A percentile compares a stretch with the other conserved stretches of the same genome.
These are phyloP conservation scores for Bolboschoenoplectus hybrid DNA, from an alignment of 202 grass and related monocot genomes.

Conservation along the genomic window DNA sequence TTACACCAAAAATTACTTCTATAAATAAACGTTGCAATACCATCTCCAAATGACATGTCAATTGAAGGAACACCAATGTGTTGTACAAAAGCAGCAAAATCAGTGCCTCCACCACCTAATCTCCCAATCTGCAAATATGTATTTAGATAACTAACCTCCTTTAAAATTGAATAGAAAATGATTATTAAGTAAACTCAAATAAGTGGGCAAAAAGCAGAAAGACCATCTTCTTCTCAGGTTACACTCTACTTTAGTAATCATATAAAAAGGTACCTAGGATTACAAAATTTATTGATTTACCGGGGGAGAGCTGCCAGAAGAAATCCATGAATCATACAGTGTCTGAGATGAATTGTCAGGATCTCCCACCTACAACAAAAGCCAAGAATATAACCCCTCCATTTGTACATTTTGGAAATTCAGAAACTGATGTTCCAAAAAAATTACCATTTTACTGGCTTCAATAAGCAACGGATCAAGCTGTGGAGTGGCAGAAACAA, in stretches of 20 bases:
- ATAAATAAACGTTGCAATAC: conserved; percentile 33
- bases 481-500: conserved; percentile 63
- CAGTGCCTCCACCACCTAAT: conserved; percentile 71
- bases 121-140: conserved; percentile 56
- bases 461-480: conserved; percentile 70
- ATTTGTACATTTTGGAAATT: neutral
- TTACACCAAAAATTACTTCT: neutral
- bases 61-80: conserved; percentile 75
- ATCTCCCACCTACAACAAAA: conserved; percentile 71
- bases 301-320: conserved; percentile 45
- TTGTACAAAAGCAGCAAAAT: conserved; percentile 79
- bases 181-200: no score
- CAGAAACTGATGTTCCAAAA: neutral
- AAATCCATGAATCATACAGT: conserved; percentile 70
- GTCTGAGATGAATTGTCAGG: conserved; percentile 85
- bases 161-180: neutral
- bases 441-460: conserved; percentile 66
- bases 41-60: conserved; percentile 76
- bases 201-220: no score
- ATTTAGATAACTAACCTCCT: conserved; percentile 27
- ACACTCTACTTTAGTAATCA: no score
- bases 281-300: conserved; percentile 48
- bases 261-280: conserved; percentile 30
- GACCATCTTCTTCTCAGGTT: no score
- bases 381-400: conserved; percentile 13